Evolutionary conservation across 2,329 filamentous ascomycete species (phyloP).

Genomic region (Penicillium sp.): DNA sequence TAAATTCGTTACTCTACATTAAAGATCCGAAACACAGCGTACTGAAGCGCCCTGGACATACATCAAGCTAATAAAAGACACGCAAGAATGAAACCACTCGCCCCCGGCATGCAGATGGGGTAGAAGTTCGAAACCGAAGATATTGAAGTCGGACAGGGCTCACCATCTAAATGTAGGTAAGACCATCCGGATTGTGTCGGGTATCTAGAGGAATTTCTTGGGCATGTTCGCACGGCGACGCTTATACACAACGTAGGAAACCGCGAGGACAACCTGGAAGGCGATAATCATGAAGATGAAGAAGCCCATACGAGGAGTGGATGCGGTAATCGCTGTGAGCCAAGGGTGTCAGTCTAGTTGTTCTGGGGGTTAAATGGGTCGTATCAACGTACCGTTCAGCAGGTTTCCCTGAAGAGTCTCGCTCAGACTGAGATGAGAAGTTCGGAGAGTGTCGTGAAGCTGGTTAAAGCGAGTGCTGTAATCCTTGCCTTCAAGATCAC

Average conservation of each 20-base stretch:
- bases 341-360: background rate
- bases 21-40: slow-evolving; percentile 15
- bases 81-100: slow-evolving; percentile 11
- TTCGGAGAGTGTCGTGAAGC: slow-evolving; percentile 58
- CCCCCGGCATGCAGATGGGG: background rate
- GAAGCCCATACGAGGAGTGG: slow-evolving; percentile 61
- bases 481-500: slow-evolving; percentile 61
- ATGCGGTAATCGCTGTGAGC: slow-evolving; percentile 54
- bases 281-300: slow-evolving; percentile 74
- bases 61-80: slow-evolving; percentile 23
- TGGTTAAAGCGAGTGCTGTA: slow-evolving; percentile 59
- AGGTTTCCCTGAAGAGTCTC: slow-evolving; percentile 57
- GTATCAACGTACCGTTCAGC: slow-evolving; percentile 51
- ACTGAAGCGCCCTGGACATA: slow-evolving; percentile 8
- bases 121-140: background rate
- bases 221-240: slow-evolving; percentile 72
- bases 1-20: slow-evolving; percentile 28
- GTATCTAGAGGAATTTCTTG: slow-evolving; percentile 85
- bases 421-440: slow-evolving; percentile 57
- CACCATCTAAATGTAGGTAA: background rate
- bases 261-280: slow-evolving; percentile 72
- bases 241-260: slow-evolving; percentile 78
- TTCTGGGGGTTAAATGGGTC: background rate
- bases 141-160: background rate
- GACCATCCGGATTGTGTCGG: background rate